Base-by-base conservation (phyloP, 192 early-diverging fungal species). In the Podila minutissima region DNA sequence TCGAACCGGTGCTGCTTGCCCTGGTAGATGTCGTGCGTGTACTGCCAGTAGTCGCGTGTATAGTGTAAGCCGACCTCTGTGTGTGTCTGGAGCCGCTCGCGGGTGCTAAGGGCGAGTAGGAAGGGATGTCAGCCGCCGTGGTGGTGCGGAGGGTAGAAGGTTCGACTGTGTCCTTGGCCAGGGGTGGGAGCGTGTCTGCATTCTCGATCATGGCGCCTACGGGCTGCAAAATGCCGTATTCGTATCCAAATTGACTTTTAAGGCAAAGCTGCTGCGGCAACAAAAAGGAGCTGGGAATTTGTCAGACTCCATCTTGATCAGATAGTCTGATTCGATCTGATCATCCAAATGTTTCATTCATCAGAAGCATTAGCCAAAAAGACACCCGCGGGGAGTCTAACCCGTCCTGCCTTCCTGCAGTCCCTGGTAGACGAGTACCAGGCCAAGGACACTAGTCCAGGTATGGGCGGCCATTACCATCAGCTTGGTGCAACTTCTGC, bases 181-280 rank as follows among this genome's bases (percentile, higher is more conserved):
- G 60, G 11, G 70, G 20, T 31, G 69, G 64, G 48, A 79, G 24
- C 13, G 35, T 26, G 20, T 66, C 28, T 13, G 59, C 4, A 32
- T 17, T 59, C 59, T 79, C 75, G 22, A 81, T 28, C 37, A n/a
- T 62, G 31, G 26, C 24, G 11, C 12, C 17, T 1, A 50, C 4
- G n/a, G 19, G 0, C 0, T 17, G 13, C 19, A 1, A 15, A 0
- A 81, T 26, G 3, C 61, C 46, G 17, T 81, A 81, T 31, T 73
- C 77, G 38, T 81, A 81, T 24, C 77, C 77, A 26, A 81, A 81
- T 64, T 73, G 71, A 20, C 74, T 70, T n/a, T n/a, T n/a, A n/a
- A n/a, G n/a, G n/a, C n/a, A n/a, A n/a, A n/a, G n/a, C n/a, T n/a
- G n/a, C n/a, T n/a, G n/a, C 29, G 29, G 29, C 29, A 29, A 29